Percentiles rank a stretch among this genome's conserved stretches.
These are phyloP conservation scores for Hansfordia pulvinata DNA, from an alignment of 2,329 filamentous ascomycete species.

Conservation along the genomic window DNA sequence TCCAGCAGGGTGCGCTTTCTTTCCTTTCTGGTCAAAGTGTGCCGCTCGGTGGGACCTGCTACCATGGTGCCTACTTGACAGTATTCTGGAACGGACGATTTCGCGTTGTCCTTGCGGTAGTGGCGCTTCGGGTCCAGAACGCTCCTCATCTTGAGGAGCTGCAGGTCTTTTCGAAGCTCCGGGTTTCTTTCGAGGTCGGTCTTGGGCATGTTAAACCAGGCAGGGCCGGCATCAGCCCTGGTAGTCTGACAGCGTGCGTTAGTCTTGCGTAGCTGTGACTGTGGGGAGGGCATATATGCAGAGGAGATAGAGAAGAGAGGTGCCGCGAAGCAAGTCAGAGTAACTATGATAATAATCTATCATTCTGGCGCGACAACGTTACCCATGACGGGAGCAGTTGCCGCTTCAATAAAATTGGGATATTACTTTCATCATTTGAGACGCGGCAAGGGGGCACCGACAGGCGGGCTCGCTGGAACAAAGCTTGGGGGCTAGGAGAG, in stretches of 20 bases:
- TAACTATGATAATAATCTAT: conserved; percentile 55
- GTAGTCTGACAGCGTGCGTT: no score
- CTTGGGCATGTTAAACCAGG: conserved; percentile 81
- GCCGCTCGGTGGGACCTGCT: conserved; percentile 80
- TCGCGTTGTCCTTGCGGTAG: conserved; percentile 76
- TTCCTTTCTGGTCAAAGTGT: conserved; percentile 74
- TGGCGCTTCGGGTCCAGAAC: conserved; percentile 81
- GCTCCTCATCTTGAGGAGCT: conserved; percentile 78
- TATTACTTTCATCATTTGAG: conserved; percentile 61
- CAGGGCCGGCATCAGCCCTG: conserved; percentile 52
- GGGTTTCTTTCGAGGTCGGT: conserved; percentile 76
- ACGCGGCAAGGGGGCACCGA: conserved; percentile 3
- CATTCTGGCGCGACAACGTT: conserved; percentile 53
- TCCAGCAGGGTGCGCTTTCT: conserved; percentile 78
- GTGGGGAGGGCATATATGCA: no score
- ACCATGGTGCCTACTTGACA: conserved; percentile 83
- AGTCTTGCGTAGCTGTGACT: no score
- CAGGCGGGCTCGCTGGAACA: neutral
- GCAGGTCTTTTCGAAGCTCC: conserved; percentile 77
- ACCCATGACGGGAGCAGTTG: conserved; percentile 68
- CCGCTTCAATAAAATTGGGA: conserved; percentile 64
- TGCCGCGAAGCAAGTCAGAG: conserved; percentile 38
- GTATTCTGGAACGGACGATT: conserved; percentile 61
- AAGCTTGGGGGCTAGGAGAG: no score
- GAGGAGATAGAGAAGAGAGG: no score